Conservation (phyloP, 208 protist genomes). For the Acanthamoeba sp. region DNA sequence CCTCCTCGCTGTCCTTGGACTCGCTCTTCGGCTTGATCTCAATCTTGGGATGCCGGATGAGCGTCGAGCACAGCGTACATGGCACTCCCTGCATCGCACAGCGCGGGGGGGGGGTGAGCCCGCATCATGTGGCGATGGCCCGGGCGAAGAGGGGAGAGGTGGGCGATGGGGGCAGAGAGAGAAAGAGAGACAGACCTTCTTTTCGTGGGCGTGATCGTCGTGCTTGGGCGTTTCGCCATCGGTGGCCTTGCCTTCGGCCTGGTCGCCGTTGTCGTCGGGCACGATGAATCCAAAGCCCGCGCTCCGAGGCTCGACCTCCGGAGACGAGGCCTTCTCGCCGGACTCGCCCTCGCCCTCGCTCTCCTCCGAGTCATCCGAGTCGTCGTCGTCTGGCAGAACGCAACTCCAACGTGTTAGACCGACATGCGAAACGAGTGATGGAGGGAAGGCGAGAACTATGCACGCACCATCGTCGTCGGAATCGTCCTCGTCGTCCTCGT, state of each 20-base stretch:
- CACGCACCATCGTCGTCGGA: not conserved
- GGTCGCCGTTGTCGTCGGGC: slow-evolving; percentile 9
- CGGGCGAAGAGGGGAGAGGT: too few relatives aligned
- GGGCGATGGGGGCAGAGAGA: not conserved
- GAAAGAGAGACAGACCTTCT: not conserved
- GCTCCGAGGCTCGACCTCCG: not conserved
- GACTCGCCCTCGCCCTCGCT: slow-evolving; percentile 13
- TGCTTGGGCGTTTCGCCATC: not conserved
- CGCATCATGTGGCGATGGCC: too few relatives aligned
- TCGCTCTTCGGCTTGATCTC: slow-evolving; percentile 26
- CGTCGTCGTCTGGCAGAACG: not conserved
- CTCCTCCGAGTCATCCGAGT: not conserved
- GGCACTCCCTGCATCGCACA: slow-evolving; percentile 2
- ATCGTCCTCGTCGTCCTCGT: not conserved
- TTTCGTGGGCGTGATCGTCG: slow-evolving; percentile 16
- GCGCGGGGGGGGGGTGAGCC: too few relatives aligned
- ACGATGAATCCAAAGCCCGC: not conserved
- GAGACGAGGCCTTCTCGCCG: slow-evolving; percentile 18
- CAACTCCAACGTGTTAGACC: too few relatives aligned
- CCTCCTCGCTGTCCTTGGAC: not conserved
- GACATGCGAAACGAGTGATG: too few relatives aligned
- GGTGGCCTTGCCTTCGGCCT: not conserved
- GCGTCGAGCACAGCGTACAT: slow-evolving; percentile 36
- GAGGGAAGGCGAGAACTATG: too few relatives aligned
- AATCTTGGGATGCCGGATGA: slow-evolving; percentile 46